Base-by-base conservation (phyloP, 1,284 basidiomycete species). In the Peniophora sp. region DNA sequence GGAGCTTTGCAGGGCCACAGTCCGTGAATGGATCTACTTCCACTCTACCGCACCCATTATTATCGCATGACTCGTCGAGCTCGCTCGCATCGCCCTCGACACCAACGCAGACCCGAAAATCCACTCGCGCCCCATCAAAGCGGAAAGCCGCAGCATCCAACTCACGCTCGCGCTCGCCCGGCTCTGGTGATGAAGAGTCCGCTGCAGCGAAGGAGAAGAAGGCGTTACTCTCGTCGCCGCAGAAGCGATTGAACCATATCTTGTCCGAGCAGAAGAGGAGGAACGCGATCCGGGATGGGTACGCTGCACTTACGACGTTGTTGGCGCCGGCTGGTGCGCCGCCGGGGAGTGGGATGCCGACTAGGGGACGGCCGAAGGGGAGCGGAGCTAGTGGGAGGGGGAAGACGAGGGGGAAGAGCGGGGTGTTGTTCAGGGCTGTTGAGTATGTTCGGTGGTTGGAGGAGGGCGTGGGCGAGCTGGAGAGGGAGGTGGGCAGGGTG, bases 191-290 rank as follows among this genome's bases (percentile, higher is more conserved):
- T 27, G 48, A 35, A 10, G 84, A 84, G 5, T 56, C 72, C n/a
- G n/a, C n/a, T n/a, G 38, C n/a, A n/a, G 19, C 38, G 5, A 41
- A 41, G 38, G n/a, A 41, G 38, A n/a, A n/a, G n/a, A 41, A 41
- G 16, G 38, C 81, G 0, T 73, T 91, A 9, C 74, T 94, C 20
- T 87, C 89, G 9, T 85, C 83, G 9, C 89, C 89, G 0, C 91
- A 94, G 64, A 94, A 94, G 65, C 81, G 92, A 24, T 80, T 92
- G n/a, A 94, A 94, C 65, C 91, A 94, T 69, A 94, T 94, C 71
- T 85, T 92, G 73, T 91, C 87, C 11, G 91, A 94, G 68, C 92
- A 94, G 68, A 92, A 92, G 65, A 83, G 91, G 2, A 79, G 91
- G 2, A 92, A 92, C 55, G 89, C 90, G 46, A 94, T 94, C 58